Base-by-base conservation (phyloP, 75 land plant genomes). In the Picea sitchensis region DNA sequence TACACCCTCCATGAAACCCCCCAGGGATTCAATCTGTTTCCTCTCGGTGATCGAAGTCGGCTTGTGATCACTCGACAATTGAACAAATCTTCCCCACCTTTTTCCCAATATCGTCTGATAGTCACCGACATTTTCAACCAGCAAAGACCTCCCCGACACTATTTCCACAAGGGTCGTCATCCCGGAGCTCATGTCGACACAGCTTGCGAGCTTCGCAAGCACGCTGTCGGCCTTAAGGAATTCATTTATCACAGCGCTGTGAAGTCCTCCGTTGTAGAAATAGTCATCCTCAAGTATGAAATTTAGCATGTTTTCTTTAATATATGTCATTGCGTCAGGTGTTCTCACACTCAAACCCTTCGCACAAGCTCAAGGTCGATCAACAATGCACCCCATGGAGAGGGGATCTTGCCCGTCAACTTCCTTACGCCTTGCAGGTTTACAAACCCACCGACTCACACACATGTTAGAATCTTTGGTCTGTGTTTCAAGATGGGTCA, bases 81-180 rank as follows among this genome's bases (percentile, higher is more conserved):
- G 86, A 17, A 90, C 59, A 44, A 87, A 89, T 78, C 81, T 82
- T 21, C 91, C 91, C 7, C 47, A 4, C 15, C 88, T 64, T 79
- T 85, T 87, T 0, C 87, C 84, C 58, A 90, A 58, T 13, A 90
- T 89, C 1, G 88, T 86, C 65, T 89, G 82, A 31, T 80, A 90
- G 65, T 90, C 88, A 21, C 92, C 92, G 51, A 81, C 89, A 82
- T 90, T 90, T 0, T 90, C 89, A 32, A 90, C 77, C 14, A 83
- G 38, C 83, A 90, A 67, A 1, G 75, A 82, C 76, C 86, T 86
- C 83, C 91, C 97, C 61, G 82, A 81, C 7, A 94, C 80, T 5
- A 95, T 72, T 0, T 90, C 98, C 62, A 88, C 84, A 57, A 95
- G 67, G 18, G 86, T 93, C 14, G 95, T 91, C 20, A 95, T 92